Evolutionary conservation across 208 protist genomes (phyloP).

Genomic region (Trypanosoma melophagium): DNA sequence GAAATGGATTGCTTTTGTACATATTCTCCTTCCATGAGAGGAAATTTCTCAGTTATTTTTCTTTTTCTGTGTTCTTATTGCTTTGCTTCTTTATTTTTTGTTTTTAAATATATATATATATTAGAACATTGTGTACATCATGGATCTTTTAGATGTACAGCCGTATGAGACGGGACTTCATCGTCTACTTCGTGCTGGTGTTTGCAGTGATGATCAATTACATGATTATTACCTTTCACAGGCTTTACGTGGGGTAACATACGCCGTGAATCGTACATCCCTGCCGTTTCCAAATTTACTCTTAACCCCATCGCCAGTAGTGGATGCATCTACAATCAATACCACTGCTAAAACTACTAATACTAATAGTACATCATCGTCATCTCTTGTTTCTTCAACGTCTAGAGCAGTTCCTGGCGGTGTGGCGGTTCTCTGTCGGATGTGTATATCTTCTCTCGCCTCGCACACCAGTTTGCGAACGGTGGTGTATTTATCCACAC

Average conservation of each 20-base stretch:
- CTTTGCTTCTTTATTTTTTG: conserved; percentile 7
- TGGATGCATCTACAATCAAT: background rate
- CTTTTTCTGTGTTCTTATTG: background rate
- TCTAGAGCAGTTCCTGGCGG: conserved; percentile 23
- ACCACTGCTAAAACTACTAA: background rate
- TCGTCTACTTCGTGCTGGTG: conserved; percentile 44
- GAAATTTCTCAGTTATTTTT: too few relatives aligned
- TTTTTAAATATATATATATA: conserved; percentile 22
- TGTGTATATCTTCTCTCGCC: conserved; percentile 33
- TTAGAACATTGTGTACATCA: background rate
- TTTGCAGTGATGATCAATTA: conserved; percentile 62
- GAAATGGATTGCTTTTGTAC: too few relatives aligned
- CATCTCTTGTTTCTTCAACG: background rate
- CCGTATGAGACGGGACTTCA: conserved; percentile 65
- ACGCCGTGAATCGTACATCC: conserved; percentile 39
- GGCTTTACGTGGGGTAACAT: conserved; percentile 57
- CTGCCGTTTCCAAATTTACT: conserved; percentile 3
- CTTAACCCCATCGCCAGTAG: background rate
- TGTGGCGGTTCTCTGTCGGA: conserved; percentile 47
- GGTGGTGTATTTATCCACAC: conserved; percentile 54
- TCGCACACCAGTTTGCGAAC: conserved; percentile 29
- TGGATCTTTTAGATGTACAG: conserved; percentile 39
- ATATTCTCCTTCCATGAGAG: too few relatives aligned
- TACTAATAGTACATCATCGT: background rate
- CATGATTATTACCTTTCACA: conserved; percentile 71